Percentiles rank a stretch among this genome's conserved stretches.
Conservation (phyloP, 768 basidiomycete genomes). For the Suillus paluster region DNA sequence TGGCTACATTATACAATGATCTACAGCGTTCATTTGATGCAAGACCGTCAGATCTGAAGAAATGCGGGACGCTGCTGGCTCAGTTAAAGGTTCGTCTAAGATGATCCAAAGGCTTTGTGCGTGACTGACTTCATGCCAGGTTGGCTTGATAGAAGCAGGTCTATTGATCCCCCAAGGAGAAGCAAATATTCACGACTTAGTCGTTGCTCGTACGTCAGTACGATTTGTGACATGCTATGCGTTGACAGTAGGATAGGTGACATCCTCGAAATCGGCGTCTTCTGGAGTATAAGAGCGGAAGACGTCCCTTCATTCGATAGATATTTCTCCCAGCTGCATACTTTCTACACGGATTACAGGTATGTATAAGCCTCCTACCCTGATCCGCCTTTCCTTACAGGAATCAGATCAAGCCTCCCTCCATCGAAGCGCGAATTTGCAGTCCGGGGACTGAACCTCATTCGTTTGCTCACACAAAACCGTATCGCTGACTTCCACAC, state of each 20-base stretch:
- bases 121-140: conserved; percentile 42
- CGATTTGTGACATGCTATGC: conserved; percentile 3
- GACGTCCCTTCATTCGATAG: conserved; percentile 94
- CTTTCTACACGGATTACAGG: conserved; percentile 89
- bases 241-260: conserved; percentile 61
- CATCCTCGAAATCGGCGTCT: conserved; percentile 93
- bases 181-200: conserved; percentile 67
- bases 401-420: conserved; percentile 68
- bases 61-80: conserved; percentile 62
- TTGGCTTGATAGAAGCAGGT: conserved; percentile 78
- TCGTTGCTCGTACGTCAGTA: conserved; percentile 66
- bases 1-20: conserved; percentile 65
- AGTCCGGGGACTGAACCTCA: conserved; percentile 91
- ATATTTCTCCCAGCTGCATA: conserved; percentile 90
- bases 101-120: conserved; percentile 1
- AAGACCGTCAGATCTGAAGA: conserved; percentile 68
- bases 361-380: conserved; percentile 30
- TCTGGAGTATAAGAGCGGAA: conserved; percentile 87
- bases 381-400: conserved; percentile 12
- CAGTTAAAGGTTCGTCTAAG: conserved; percentile 69
- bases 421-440: conserved; percentile 87
- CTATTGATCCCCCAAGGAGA: conserved; percentile 75
- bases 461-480: conserved; percentile 92
- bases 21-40: conserved; percentile 70
- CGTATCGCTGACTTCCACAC: conserved; percentile 98